These are phyloP conservation scores for Cryptosporidium sp. DNA, from an alignment of 169 alveolate genomes.

Conservation along the genomic window DNA sequence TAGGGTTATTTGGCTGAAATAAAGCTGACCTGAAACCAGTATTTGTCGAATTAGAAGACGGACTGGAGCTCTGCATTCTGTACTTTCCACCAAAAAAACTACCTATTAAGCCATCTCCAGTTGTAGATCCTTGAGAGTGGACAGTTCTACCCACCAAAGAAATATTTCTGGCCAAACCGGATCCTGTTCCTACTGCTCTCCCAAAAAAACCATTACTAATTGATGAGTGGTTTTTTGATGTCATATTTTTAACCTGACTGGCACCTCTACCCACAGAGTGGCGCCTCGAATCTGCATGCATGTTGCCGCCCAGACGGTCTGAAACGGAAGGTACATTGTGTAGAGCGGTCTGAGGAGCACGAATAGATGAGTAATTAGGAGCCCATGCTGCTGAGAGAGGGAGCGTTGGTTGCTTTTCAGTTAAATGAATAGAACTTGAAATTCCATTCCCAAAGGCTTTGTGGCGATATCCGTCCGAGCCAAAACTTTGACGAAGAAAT, in stretches of 20 bases:
- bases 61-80: not conserved
- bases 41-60: not conserved
- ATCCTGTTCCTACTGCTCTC: not conserved
- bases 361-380: not conserved
- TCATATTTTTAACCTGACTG: not conserved
- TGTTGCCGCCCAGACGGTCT: not conserved
- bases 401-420: not conserved
- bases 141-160: not conserved
- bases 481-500: not conserved
- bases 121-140: not conserved
- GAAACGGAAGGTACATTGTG: not conserved
- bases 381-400: not conserved
- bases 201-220: not conserved
- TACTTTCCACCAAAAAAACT: not conserved
- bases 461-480: not conserved
- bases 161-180: not conserved
- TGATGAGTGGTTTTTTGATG: not conserved
- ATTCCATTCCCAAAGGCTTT: not conserved
- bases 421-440: not conserved
- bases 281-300: not conserved
- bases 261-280: conserved; percentile 3
- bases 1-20: not conserved
- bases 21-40: not conserved
- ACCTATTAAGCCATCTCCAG: not conserved
- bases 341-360: not conserved